Base-by-base conservation (phyloP, 441 rosid species). In the Croton setiger region DNA sequence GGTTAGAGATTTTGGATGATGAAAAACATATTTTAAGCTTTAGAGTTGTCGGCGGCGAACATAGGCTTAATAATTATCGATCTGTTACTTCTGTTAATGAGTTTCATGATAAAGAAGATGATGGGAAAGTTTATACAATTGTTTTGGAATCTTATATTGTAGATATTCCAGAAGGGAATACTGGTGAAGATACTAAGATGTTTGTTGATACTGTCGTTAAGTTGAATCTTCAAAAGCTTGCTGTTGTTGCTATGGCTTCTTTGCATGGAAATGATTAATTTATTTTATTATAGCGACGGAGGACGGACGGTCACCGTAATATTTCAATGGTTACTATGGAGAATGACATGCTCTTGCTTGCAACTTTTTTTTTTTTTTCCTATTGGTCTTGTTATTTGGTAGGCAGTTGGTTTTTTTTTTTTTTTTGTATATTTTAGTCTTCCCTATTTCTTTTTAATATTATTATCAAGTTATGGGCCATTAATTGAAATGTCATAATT, bases 201-300 rank as follows among this genome's bases (percentile, higher is more conserved):
- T 92, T 92, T 47, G 91, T 72, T 31, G 97, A 92, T 61, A 92
- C 97, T 55, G 96, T 92, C 21, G 89, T 92, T n/a, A 89, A 88
- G 79, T 82, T 87, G 81, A 75, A 75, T 65, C 78, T 75, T 64
- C 78, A 75, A 66, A 75, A 75, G 67, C 74, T 75, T 5, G 71
- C 70, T 3, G 67, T 65, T 60, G 71, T 75, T 7, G 48, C 78
- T 2, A 65, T 53, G 53, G 71, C 78, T 53, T 60, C 74, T 52
- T 23, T 70, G 63, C 74, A 69, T 60, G 78, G 67, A 43, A 82
- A 83, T 68, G 81, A 76, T 7, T 79, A 71, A 77, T 36, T 7
- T 54, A 77, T 36, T 7, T 54, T 4, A 41, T 14, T 27, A 4
- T 23, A 1, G 23, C 20, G 39, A 41, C 15, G 20, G 67, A 7